These are phyloP conservation scores for Albifimbria verrucaria DNA, from an alignment of 2,329 filamentous ascomycete species.

Conservation along the genomic window DNA sequence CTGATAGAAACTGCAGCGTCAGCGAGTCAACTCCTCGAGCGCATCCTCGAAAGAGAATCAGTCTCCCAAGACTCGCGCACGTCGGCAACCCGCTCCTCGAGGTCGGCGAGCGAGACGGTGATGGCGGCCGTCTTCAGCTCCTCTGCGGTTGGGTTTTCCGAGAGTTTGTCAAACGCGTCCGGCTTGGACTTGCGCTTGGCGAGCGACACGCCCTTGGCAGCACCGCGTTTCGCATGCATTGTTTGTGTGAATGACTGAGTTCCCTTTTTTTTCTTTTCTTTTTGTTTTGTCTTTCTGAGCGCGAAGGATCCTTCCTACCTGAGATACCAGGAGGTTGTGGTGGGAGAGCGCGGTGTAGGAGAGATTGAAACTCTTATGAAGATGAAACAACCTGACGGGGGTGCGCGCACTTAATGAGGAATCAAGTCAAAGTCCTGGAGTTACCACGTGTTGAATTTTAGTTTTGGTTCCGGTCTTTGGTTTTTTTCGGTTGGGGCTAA, in stretches of 20 bases:
- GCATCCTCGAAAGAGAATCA: slow-evolving; percentile 63
- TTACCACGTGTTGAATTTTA: too few species aligned
- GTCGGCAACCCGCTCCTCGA: slow-evolving; percentile 51
- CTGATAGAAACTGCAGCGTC: slow-evolving; percentile 43
- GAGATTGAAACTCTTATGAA: too few species aligned
- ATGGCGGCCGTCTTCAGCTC: slow-evolving; percentile 33
- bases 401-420: too few species aligned
- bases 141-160: slow-evolving; percentile 29
- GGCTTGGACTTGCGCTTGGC: slow-evolving; percentile 29
- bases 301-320: too few species aligned
- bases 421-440: too few species aligned
- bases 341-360: too few species aligned
- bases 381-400: neutral
- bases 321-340: too few species aligned
- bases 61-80: slow-evolving; percentile 58
- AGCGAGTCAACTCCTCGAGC: slow-evolving; percentile 55
- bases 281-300: too few species aligned
- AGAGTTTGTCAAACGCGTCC: slow-evolving; percentile 31
- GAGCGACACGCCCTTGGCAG: slow-evolving; percentile 26
- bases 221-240: slow-evolving; percentile 28
- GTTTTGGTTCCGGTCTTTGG: too few species aligned
- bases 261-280: neutral
- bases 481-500: too few species aligned
- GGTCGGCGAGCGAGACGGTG: slow-evolving; percentile 37
- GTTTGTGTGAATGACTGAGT: neutral